phyloP scores from a whole-genome alignment of 371 early-diverging fungal species.

The Cokeromyces recurvatus region DNA sequence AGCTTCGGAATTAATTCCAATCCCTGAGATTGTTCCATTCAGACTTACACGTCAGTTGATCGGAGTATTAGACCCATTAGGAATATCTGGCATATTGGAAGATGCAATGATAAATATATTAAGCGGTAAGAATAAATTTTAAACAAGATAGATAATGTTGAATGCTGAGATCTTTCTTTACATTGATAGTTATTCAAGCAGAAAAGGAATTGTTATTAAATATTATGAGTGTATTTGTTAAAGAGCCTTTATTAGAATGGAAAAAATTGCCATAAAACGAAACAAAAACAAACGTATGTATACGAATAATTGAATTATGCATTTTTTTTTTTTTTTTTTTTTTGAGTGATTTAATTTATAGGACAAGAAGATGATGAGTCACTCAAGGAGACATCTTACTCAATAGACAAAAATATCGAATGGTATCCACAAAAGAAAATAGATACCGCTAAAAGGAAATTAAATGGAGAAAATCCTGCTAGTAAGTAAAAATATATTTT shows the following conservation, averaged over 20 bases:
- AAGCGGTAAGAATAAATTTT: conserved; percentile 27
- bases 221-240: conserved; percentile 66
- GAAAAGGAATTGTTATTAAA: conserved; percentile 51
- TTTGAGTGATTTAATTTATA: too few species aligned
- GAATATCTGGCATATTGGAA: conserved; percentile 45
- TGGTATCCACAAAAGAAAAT: conserved; percentile 81
- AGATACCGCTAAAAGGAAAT: conserved; percentile 60
- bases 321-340: too few species aligned
- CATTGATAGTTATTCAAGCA: conserved; percentile 42
- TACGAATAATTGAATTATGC: too few species aligned
- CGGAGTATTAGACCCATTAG: conserved; percentile 54
- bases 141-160: neutral
- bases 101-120: conserved; percentile 54
- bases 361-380: too few species aligned
- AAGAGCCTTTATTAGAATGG: conserved; percentile 64
- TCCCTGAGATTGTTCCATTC: conserved; percentile 71
- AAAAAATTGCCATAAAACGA: too few species aligned
- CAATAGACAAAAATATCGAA: conserved; percentile 9
- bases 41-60: conserved; percentile 57
- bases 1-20: conserved; percentile 62
- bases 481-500: conserved; percentile 16
- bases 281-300: conserved; percentile 58
- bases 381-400: too few species aligned
- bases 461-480: conserved; percentile 65
- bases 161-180: too few species aligned